Base-by-base conservation (phyloP, 2,329 filamentous ascomycete genomes). In the Diaporthe sp. region DNA sequence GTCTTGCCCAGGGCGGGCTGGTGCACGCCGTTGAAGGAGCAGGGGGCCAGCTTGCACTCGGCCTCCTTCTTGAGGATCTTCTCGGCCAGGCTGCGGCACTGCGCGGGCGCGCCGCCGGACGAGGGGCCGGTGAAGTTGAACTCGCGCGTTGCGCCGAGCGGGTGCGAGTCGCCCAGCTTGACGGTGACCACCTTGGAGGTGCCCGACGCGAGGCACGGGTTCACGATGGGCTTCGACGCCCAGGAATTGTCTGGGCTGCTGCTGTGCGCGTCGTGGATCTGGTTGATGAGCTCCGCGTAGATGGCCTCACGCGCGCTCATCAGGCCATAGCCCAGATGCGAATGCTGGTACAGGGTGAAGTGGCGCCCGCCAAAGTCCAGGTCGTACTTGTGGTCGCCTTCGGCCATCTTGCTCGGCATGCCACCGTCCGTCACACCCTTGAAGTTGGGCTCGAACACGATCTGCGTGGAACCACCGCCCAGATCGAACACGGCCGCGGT, bases 381-480 rank as follows among this genome's bases (percentile, higher is more conserved):
- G 71, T 93, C 90, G 86, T 98, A 99, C 87, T 98, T 98, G 91
- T 99, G 97, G 82, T 98, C 96, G 74, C 97, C 97, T 58, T 96
- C 93, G 25, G 93, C 90, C 81, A 99, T 90, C 83, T 93, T 94
- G 82, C 95, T 93, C 0, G 96, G 96, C 89, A 98, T 94, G 76
- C 95, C 96, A 77, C 94, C 94, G 68, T 89, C 87, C 73, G 90
- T 85, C 74, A 90, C 90, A 73, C 91, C 90, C 83, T 94, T 93
- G 86, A 98, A 99, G 70, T 94, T 98, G 31, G 97, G 97, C 88
- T 99, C 92, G 85, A 98, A 99, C 79, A 99, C 97, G 82, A 99
- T 98, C 87, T 99, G 97, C 19, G 97, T 99, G 31, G 96, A 98
- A 72, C 97, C 97, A 81, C 97, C 97, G 78, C 97, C 97, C 67